Evolutionary conservation across 176 grass and related monocot species (phyloP).

Genomic region (Oryza meridionalis): DNA sequence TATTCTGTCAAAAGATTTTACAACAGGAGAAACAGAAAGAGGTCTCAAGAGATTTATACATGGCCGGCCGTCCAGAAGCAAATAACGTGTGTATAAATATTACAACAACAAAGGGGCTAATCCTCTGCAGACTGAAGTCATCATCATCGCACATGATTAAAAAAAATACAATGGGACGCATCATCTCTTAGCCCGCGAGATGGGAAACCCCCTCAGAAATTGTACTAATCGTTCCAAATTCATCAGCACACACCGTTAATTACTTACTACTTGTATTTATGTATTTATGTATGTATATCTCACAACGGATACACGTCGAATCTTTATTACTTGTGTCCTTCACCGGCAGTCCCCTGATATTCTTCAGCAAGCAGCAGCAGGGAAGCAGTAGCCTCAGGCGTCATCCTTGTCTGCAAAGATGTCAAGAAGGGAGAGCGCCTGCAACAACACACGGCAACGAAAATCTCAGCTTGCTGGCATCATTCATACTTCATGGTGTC

Average conservation of each 20-base stretch:
- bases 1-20: conserved; percentile 24
- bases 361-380: not conserved
- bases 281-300: not conserved
- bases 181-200: conserved; percentile 32
- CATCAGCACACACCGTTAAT: conserved; percentile 10
- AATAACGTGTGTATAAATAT: not conserved
- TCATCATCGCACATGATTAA: conserved; percentile 12
- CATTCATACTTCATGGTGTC: not conserved
- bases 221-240: conserved; percentile 22
- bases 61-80: not conserved
- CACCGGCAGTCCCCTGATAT: not conserved
- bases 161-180: conserved; percentile 24
- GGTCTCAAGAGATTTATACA: conserved; percentile 30
- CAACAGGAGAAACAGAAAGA: not conserved
- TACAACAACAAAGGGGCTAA: conserved; percentile 11
- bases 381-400: conserved; percentile 49
- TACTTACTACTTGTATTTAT: not conserved
- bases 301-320: too few species aligned
- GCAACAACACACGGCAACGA: conserved; percentile 23
- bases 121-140: conserved; percentile 27
- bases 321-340: not conserved
- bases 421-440: conserved; percentile 83
- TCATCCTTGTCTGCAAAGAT: conserved; percentile 76
- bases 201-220: not conserved
- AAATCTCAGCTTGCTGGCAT: not conserved